Evolutionary conservation across 2,329 filamentous ascomycete species (phyloP), one percentile per base, ranked within the genome.

Genomic region (Fusarium tanahbumbuense): DNA sequence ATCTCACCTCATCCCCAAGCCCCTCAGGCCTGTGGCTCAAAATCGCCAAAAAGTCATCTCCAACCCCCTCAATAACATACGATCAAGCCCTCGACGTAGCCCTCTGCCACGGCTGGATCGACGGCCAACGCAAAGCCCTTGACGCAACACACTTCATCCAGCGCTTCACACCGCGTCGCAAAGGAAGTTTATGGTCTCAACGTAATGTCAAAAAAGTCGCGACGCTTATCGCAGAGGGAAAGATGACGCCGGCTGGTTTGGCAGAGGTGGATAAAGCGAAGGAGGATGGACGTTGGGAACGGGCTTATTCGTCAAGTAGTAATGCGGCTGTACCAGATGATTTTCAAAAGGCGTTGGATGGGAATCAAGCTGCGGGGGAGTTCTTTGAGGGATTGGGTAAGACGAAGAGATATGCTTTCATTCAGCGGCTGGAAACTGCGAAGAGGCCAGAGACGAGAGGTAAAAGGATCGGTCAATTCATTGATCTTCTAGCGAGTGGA

Each of bases 31-130:
- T 87, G 55, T 84, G 85, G 79, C 77, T 87, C 18, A 81, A 83
- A 53, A 78, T 87, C 25, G 80, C 81, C 48, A 87, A 87, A 60
- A 87, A 86, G 60, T 59, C 75, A 22, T 81, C 81, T 3, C 74
- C 76, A 6, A 76, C 81, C n/a, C 67, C 79, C 2, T 84, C 84
- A 1, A 76, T 88, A 16, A 82, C 81, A 18, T 83, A 84, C 73
- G 81, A 72, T 63, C 78, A 88, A 73, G 87, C 87, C 2, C 81
- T 90, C 20, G 85, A 89, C 72, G 77, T 81, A 34, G 87, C 87
- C 2, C 80, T 90, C 9, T 89, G 87, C 74, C 86, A 85, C 72
- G 88, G 88, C 44, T 90, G 88, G 88, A 90, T 90, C 60, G 87
- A 90, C 73, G 86, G 88, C 1, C 86, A 87, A 71, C 81, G 81